Percentiles rank a stretch among this genome's conserved stretches.
Conservation (phyloP, 2,329 filamentous ascomycete genomes). For the Fusarium transvaalense region DNA sequence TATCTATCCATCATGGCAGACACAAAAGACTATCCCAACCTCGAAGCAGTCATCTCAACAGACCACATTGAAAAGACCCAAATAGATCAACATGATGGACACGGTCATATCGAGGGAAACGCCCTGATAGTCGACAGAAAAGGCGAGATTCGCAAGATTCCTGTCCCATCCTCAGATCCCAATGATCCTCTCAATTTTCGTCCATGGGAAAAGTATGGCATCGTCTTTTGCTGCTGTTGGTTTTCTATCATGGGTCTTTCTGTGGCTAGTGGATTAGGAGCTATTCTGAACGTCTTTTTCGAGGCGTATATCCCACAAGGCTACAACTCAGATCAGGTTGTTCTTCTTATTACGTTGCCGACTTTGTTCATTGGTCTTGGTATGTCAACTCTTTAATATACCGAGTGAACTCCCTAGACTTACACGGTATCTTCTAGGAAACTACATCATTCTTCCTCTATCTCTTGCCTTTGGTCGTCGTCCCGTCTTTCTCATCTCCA, state of each 20-base stretch:
- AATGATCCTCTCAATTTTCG: slow-evolving; percentile 21
- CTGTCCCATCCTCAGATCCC: slow-evolving; percentile 10
- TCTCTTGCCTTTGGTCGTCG: slow-evolving; percentile 17
- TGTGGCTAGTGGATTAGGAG: slow-evolving; percentile 2
- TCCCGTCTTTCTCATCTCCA: slow-evolving; percentile 13
- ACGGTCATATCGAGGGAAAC: slow-evolving; percentile 19
- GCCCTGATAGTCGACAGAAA: slow-evolving; percentile 10
- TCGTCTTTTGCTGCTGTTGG: slow-evolving; percentile 25
- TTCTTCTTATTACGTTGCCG: slow-evolving; percentile 13
- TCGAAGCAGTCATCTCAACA: background rate
- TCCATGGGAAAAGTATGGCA: slow-evolving; percentile 18
- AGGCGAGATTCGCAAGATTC: slow-evolving; percentile 21
- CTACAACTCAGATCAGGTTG: slow-evolving; percentile 10
- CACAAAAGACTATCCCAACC: slow-evolving; percentile 9
- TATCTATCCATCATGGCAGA: slow-evolving; percentile 1
- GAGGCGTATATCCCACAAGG: slow-evolving; percentile 19
- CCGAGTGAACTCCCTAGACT: fast-evolving
- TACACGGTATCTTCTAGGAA: background rate
- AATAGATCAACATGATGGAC: background rate
- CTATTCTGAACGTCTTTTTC: slow-evolving; percentile 18
- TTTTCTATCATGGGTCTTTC: slow-evolving; percentile 25
- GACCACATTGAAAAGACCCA: slow-evolving; percentile 10
- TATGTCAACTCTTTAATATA: fast-evolving
- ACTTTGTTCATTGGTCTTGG: slow-evolving; percentile 22
- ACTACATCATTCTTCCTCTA: slow-evolving; percentile 19